Base-by-base conservation (phyloP, 2,329 filamentous ascomycete genomes). In the Colletotrichum filicis region DNA sequence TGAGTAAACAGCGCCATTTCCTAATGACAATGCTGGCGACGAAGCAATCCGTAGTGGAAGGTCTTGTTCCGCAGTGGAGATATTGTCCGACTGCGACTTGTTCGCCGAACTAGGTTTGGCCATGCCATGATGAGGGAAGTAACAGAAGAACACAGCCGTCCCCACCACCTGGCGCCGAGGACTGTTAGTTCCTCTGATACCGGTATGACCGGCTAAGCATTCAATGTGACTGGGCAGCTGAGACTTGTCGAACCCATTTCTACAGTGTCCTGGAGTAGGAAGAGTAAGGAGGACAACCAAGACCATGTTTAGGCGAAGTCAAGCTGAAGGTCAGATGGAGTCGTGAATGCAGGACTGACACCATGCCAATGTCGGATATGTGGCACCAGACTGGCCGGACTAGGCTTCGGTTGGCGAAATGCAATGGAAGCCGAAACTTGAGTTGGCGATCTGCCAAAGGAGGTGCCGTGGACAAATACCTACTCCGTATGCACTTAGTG, bases 141-240 rank as follows among this genome's bases (percentile, higher is more conserved):
- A 6, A 55, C 32, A 28, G 24, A 49, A 26, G 28, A 9, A 30
- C 56, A 61, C 60, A 65, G 66, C 56, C 56, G 60, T 49, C 56
- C 65, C 66, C 53, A 59, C 58, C 24, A 35, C 24, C 37, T 42
- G 37, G 37, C 16, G 14, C 37, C 22, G 19, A 35, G 52, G 24
- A 24, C 42, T 22, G 26, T 42, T 60, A 65, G 46, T 52, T 73
- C 37, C 56, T 66, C 55, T 65, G 67, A 61, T 57, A 71, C 61
- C 66, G 66, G 66, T 61, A 28, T 53, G 60, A 42, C 67, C 61
- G 56, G 66, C 62, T 66, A 71, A 66, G 53, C 35, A 60, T 53
- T 24, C 24, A 57, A 57, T 46, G 61, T 24, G 56, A 66, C 61
- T 42, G 71, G 46, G 24, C 26, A 59, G 69, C 56, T 53, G 65